Base-by-base conservation (phyloP, 306 rosid genomes). In the Citrullus amarus region DNA sequence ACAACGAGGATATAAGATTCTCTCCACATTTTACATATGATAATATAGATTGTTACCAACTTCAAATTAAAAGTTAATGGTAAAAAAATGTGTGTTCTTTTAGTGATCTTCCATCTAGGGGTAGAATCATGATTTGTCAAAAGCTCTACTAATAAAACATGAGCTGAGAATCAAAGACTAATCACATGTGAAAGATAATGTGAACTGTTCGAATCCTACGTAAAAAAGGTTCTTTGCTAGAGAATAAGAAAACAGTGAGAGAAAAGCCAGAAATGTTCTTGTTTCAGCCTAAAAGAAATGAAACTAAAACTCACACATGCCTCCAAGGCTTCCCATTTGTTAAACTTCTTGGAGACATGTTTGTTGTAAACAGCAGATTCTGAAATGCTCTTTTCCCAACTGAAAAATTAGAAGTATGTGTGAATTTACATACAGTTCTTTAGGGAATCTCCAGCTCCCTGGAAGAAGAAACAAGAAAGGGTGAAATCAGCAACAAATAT, bases 401-500 rank as follows among this genome's bases (percentile, higher is more conserved):
- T 72, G 60, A 15, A 50, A 50, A 8, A 25, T 15, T 30, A 8
- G 11, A 51, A 9, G 15, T 53, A 9, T 73, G 16, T 1, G 38
- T 14, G 78, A 74, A 36, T 74, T 86, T 76, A 94, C 4, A 94
- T 6, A 66, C 93, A 90, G 84, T 85, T 95, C 86, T 92, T 95
- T 32, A 95, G 78, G 60, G 92, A 91, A 86, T 92, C 97, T 48
- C 97, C 97, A 38, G 90, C 92, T 80, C 98, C 98, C 82, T 91
- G 96, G 88, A 95, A 95, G 90, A 95, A 95, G 79, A 80, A 76
- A 84, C 71, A 92, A 38, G 98, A 92, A 50, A 95, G 97, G 20
- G 91, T 87, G 61, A 95, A 95, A 86, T 95, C 98, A 43, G 98
- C 96, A 22, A 95, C 41, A 78, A 95, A 95, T 78, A 95, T 92